Conservation (phyloP, 129 eudicot genomes). For the Flaveria ramosissima region DNA sequence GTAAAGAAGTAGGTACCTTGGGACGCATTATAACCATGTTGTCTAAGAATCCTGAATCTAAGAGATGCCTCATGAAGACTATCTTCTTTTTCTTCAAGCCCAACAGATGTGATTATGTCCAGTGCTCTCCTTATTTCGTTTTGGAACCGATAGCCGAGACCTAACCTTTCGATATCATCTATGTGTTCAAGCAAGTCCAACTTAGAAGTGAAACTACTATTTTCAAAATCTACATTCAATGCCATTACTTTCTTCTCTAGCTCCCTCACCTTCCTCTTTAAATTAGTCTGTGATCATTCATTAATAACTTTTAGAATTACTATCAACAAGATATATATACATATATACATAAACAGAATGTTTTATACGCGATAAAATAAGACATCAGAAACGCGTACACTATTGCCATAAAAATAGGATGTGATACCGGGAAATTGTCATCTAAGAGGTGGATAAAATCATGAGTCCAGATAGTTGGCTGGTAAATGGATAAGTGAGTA, state of each 20-base stretch:
- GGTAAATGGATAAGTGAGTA: background rate
- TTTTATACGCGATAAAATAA: background rate
- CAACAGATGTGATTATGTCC: background rate
- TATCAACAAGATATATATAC: no score
- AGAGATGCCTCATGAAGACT: slow-evolving; percentile 26
- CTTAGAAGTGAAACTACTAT: slow-evolving; percentile 9
- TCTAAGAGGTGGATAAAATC: slow-evolving; percentile 23
- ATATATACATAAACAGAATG: background rate
- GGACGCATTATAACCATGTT: slow-evolving; percentile 27
- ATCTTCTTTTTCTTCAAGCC: slow-evolving; percentile 15
- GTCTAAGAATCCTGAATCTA: slow-evolving; percentile 25
- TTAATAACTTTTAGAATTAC: background rate
- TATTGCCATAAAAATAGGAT: no score
- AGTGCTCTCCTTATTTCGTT: slow-evolving; percentile 8
- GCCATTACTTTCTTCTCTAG: slow-evolving; percentile 15
- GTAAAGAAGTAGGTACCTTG: slow-evolving; percentile 13
- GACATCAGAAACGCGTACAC: no score
- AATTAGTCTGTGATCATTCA: background rate
- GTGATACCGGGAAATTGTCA: background rate
- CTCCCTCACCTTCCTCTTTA: slow-evolving; percentile 3
- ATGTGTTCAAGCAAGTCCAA: slow-evolving; percentile 30
- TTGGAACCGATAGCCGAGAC: slow-evolving; percentile 24
- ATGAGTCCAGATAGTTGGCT: slow-evolving; percentile 27
- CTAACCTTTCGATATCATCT: slow-evolving; percentile 30
- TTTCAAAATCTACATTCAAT: background rate